Conservation (phyloP, 352 stramenopile species). For the Phytopythium vexans region DNA sequence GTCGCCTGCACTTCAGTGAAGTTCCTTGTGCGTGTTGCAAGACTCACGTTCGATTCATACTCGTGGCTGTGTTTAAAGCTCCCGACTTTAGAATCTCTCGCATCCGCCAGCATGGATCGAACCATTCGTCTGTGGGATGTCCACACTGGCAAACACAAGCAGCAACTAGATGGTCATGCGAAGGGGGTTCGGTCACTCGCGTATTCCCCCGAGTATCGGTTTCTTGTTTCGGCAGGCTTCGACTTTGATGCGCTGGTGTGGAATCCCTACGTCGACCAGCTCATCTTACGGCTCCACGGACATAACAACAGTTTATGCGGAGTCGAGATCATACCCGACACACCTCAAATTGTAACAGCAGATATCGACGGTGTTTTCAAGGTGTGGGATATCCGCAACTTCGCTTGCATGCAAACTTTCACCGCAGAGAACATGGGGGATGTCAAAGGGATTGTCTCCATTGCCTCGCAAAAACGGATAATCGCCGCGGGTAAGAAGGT, state of each 20-base stretch:
- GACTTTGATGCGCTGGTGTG: constrained; percentile 88
- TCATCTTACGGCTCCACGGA: constrained; percentile 82
- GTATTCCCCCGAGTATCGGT: constrained; percentile 84
- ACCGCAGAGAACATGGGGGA: constrained; percentile 63
- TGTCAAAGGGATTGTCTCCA: constrained; percentile 70
- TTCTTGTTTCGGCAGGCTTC: constrained; percentile 85
- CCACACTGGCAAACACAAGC: constrained; percentile 79
- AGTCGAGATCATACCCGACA: constrained; percentile 84
- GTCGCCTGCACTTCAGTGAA: constrained; percentile 10
- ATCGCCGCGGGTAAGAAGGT: constrained; percentile 76
- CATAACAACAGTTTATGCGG: constrained; percentile 85
- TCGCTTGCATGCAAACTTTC: constrained; percentile 88
- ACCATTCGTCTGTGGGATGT: constrained; percentile 89
- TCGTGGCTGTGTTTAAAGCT: constrained; percentile 24
- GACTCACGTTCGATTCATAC: neutral
- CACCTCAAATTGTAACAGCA: constrained; percentile 83
- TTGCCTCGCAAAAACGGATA: constrained; percentile 72
- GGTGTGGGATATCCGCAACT: constrained; percentile 90
- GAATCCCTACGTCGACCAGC: constrained; percentile 89
- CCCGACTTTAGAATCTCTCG: constrained; percentile 74
- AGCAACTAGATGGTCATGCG: constrained; percentile 79
- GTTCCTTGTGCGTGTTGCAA: neutral
- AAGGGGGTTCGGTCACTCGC: constrained; percentile 80
- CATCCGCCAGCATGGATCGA: constrained; percentile 85
- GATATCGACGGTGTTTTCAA: constrained; percentile 86